Evolutionary conservation across 164 flowering plant species (phyloP).

Genomic region (Euptelea pleiosperma): DNA sequence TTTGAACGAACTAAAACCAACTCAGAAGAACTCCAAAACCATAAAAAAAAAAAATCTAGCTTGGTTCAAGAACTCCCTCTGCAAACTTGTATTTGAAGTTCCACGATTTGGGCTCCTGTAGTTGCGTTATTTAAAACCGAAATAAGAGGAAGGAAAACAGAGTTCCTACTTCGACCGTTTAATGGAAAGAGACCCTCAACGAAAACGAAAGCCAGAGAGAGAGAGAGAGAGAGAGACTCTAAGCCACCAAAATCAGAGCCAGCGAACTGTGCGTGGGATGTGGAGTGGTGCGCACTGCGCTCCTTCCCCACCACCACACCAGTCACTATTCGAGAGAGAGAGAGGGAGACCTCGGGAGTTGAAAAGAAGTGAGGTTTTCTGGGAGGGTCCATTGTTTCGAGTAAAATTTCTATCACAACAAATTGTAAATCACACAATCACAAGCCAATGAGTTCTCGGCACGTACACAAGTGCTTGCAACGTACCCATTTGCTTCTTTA

Average conservation of each 20-base stretch:
- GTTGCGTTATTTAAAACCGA: too few species aligned
- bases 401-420: too few species aligned
- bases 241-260: neutral
- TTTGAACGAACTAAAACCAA: neutral
- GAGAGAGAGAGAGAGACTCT: too few species aligned
- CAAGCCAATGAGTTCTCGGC: too few species aligned
- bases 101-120: neutral
- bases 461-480: too few species aligned
- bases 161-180: too few species aligned
- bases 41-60: neutral
- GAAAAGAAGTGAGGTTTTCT: conserved; percentile 7
- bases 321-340: neutral
- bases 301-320: neutral
- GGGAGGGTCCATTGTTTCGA: neutral
- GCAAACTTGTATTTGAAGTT: neutral
- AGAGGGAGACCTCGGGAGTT: neutral
- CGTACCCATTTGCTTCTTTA: too few species aligned
- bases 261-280: neutral
- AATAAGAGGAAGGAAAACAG: too few species aligned
- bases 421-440: too few species aligned
- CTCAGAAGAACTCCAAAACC: neutral
- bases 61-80: neutral
- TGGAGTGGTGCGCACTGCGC: neutral
- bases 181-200: too few species aligned
- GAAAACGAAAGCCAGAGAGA: neutral